Base-by-base conservation (phyloP, 441 rosid genomes). In the California macrophylla region DNA sequence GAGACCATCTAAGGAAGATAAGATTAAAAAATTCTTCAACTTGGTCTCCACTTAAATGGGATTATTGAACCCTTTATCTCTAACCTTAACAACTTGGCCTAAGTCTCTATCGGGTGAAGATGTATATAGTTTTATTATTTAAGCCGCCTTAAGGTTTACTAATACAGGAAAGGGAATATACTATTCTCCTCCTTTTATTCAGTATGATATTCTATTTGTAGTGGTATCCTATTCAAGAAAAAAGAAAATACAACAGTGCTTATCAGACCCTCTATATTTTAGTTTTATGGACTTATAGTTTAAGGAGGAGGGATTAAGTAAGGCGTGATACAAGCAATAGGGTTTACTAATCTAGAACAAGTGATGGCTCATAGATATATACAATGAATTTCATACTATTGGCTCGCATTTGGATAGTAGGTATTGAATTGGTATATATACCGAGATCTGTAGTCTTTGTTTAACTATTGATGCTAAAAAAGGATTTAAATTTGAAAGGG, bases 31-130 rank as follows among this genome's bases (percentile, higher is more conserved):
- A 30, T 4, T 58, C 70, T 29, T 64, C 75, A 73, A 76, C 79
- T 71, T 74, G 75, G 69, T 60, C 54, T 29, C 10, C 65, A 50
- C 56, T 50, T 30, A 34, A 38, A 40, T 42, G n/a, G 50, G 67
- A 52, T 63, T 28, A 36, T 36, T 29, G 38, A 68, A 64, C 24
- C 18, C 45, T 15, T 13, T 34, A 24, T 32, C 40, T 23, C 42
- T 12, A 13, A 34, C 20, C 56, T 50, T 16, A 9, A 13, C 77
- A 73, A 76, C 79, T 74, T 74, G 56, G 34, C 26, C 29, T n/a
- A 9, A 29, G 8, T 23, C 13, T 69, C 16, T 52, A 69, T 72
- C 75, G 34, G 69, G 76, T 42, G 66, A 3, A 61, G 32, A 13
- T 47, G 47, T 66, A 64, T 47, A 58, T 66, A 64, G n/a, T 23